Evolutionary conservation across 1,139 yeast genomes (phyloP), one percentile per base, ranked within the genome.

Genomic region (Nadsonia starkeyi-henricii): DNA sequence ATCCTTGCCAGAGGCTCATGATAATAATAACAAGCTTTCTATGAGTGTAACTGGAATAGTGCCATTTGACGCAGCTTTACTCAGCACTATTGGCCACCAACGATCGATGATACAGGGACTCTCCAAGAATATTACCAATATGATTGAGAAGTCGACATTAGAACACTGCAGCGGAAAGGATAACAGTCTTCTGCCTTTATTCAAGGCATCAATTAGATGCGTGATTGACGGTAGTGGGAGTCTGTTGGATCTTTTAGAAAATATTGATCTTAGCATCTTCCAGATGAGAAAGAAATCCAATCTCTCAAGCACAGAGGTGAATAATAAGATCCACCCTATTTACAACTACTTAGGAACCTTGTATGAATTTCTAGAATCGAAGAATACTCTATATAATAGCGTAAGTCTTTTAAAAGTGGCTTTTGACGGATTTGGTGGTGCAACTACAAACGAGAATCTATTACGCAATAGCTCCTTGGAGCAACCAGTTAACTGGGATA

Each of bases 341-440:
- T 47, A 51, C n/a, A 54, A 52, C 12, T 33, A 33, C 12, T n/a
- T 33, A 4, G 39, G 39, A 5, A n/a, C 39, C 19, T 73, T 86
- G 12, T 71, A 80, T 39, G 94, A 85, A 48, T 85, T 85, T 60
- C 76, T 81, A 59, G 83, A 81, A 53, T 69, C 75, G 46, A 88
- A 86, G 58, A 96, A 86, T 59, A 72, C 76, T 20, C 64, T 85
- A 43, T 91, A 86, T 62, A 81, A 83, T 55, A 65, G 74, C 4
- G 69, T 82, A 42, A 69, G 79, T 7, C 74, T 74, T 28, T 69
- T 85, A 17, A 71, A 84, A 26, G 74, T 83, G 73, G 77, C 81
- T 26, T 73, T 85, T n/a, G 39, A 33, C 4, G 28, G 28, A 5
- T 23, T 23, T 23, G 17, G 17, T 13, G 15, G 17, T 33, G 39